phyloP scores from a whole-genome alignment of 2,329 filamentous ascomycete species.

The Stachybotrys chlorohalonatus region DNA sequence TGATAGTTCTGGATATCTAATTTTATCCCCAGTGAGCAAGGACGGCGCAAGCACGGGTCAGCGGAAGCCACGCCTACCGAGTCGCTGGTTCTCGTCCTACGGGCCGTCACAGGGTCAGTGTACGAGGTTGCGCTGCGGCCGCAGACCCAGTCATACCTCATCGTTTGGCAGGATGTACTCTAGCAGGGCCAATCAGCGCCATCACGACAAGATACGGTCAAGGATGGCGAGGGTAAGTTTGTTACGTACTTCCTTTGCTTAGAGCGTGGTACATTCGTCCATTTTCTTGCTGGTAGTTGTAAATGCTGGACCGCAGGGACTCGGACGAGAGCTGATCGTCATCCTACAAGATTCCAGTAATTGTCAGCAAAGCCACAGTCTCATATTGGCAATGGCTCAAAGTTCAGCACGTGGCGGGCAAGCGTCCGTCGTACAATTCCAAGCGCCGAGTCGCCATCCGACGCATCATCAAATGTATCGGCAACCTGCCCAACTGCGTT shows the following conservation, averaged over 20 bases:
- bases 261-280: constrained; percentile 10
- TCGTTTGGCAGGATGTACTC: constrained; percentile 18
- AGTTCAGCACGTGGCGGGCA: background rate
- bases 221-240: background rate
- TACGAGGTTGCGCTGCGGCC: background rate
- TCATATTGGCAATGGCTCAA: background rate
- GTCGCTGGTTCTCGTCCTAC: constrained; percentile 1
- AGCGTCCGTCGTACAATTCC: background rate
- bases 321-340: background rate
- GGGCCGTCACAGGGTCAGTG: constrained; percentile 1
- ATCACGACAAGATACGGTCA: background rate
- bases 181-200: background rate
- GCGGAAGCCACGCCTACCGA: background rate
- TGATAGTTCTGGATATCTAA: background rate
- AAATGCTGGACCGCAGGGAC: constrained; percentile 2
- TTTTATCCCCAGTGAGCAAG: too few species aligned
- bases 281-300: constrained; percentile 8
- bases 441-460: background rate
- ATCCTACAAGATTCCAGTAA: background rate
- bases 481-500: background rate
- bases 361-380: background rate
- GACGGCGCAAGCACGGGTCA: background rate
- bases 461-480: background rate
- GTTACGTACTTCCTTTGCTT: constrained; percentile 11
- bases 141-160: constrained; percentile 2